phyloP scores from a whole-genome alignment of 129 eudicot genomes.

The Scalesia atractyloides region DNA sequence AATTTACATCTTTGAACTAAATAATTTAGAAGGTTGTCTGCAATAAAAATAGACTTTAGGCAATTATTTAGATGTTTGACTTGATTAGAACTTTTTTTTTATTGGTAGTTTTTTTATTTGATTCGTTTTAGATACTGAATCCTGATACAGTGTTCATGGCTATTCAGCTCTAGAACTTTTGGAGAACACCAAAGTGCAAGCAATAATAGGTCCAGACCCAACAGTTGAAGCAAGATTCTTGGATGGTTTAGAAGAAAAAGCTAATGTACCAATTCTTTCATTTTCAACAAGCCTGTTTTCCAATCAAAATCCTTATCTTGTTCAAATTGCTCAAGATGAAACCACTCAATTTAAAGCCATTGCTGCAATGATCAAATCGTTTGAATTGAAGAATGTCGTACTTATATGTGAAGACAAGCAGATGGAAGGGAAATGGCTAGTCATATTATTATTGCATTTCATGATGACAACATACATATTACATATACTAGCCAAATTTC shows the following conservation, averaged over 20 bases:
- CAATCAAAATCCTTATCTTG: conserved; percentile 31
- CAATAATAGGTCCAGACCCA: conserved; percentile 36
- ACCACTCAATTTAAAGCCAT: conserved; percentile 34
- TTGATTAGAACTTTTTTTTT: not conserved
- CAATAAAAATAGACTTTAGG: not conserved
- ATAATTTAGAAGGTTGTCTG: not conserved
- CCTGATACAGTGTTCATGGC: not conserved
- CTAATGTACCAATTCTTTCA: conserved; percentile 42
- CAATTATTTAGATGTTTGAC: not conserved
- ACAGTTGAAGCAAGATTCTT: conserved; percentile 32
- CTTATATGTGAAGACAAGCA: conserved; percentile 42
- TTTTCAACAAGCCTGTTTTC: conserved; percentile 28
- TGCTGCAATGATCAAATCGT: conserved; percentile 32
- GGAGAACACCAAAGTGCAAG: conserved; percentile 31
- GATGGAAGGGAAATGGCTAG: conserved; percentile 28
- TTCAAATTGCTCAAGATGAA: conserved; percentile 43
- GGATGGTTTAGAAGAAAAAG: conserved; percentile 31
- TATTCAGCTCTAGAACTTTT: conserved; percentile 34
- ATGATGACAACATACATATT: conserved; percentile 23
- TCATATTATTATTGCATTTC: conserved; percentile 24
- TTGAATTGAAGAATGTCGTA: conserved; percentile 25
- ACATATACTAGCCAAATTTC: conserved; percentile 36
- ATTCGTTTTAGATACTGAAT: not conserved
- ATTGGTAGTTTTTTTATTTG: not conserved
- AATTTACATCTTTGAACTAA: no score